Conservation (phyloP, 257 asterid species). For the Ligustrum vulgare region DNA sequence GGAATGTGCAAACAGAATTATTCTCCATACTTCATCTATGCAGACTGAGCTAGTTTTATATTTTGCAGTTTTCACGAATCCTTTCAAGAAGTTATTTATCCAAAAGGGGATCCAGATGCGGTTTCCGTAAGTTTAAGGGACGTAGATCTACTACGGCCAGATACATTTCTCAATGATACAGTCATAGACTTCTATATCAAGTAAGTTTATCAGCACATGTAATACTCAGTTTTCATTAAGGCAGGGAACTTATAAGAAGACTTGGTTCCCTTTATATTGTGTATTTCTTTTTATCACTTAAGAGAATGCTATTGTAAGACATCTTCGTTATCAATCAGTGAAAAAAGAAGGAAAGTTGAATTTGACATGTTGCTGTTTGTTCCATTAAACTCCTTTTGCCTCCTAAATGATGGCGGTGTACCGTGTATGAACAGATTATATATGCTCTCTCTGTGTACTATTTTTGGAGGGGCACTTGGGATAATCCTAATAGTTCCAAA, state of each 20-base stretch:
- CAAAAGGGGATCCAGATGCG: constrained; percentile 91
- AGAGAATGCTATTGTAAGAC: neutral
- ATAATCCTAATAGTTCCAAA: constrained; percentile 10
- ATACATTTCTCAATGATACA: constrained; percentile 88
- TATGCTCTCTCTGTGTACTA: constrained; percentile 3
- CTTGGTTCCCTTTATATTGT: neutral
- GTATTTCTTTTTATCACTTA: constrained; percentile 14
- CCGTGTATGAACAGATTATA: constrained; percentile 5
- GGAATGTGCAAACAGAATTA: constrained; percentile 1
- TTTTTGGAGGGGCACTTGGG: constrained; percentile 5
- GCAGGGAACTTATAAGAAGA: neutral
- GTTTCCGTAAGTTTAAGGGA: constrained; percentile 87
- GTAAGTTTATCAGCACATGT: constrained; percentile 50
- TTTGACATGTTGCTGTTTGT: constrained; percentile 13
- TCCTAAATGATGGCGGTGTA: constrained; percentile 3
- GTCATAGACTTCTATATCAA: constrained; percentile 87
- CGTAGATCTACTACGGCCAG: constrained; percentile 80
- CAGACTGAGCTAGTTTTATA: constrained; percentile 25
- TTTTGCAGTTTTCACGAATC: constrained; percentile 65
- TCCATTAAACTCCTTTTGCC: constrained; percentile 10
- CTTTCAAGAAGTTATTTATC: constrained; percentile 82
- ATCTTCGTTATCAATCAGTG: constrained; percentile 4
- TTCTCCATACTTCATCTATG: constrained; percentile 13
- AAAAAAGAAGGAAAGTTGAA: neutral
- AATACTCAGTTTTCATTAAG: neutral